A percentile compares a stretch with the other conserved stretches of the same genome.
Evolutionary conservation across 345 rosid species (phyloP).

Genomic region (Leavenworthia alabamica): DNA sequence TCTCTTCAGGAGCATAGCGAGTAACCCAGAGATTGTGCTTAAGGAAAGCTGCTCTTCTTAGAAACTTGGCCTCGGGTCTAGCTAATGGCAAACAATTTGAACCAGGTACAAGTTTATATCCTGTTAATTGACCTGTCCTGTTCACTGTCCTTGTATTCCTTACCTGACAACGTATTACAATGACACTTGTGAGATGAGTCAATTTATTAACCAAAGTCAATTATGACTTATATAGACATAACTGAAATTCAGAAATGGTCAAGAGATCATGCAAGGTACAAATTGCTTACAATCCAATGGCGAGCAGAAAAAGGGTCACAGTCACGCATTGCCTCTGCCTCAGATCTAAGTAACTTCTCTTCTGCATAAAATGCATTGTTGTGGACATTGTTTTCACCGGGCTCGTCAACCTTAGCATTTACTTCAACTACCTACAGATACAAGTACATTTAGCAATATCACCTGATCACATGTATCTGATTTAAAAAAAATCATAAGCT

Average conservation of each 20-base stretch:
- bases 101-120: constrained; percentile 82
- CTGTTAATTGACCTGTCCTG: constrained; percentile 80
- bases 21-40: constrained; percentile 90
- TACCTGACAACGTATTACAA: constrained; percentile 41
- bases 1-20: constrained; percentile 53
- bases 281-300: constrained; percentile 77
- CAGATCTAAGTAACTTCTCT: constrained; percentile 66
- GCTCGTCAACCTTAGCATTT: constrained; percentile 62
- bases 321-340: constrained; percentile 74
- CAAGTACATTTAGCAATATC: not conserved
- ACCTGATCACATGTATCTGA: constrained; percentile 5
- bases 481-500: not conserved
- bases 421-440: constrained; percentile 76
- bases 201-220: not conserved
- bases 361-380: constrained; percentile 86
- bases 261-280: constrained; percentile 14
- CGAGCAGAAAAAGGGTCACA: constrained; percentile 77
- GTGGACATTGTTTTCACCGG: constrained; percentile 76
- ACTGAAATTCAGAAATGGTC: not conserved
- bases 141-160: constrained; percentile 85
- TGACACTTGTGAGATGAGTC: not conserved
- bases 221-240: constrained; percentile 2
- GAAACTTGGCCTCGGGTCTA: constrained; percentile 73
- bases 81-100: constrained; percentile 86
- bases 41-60: constrained; percentile 80